Percentiles rank a stretch among this genome's conserved stretches.
These are phyloP conservation scores for Candida anglica DNA, from an alignment of 805 yeast genomes.

Conservation along the genomic window DNA sequence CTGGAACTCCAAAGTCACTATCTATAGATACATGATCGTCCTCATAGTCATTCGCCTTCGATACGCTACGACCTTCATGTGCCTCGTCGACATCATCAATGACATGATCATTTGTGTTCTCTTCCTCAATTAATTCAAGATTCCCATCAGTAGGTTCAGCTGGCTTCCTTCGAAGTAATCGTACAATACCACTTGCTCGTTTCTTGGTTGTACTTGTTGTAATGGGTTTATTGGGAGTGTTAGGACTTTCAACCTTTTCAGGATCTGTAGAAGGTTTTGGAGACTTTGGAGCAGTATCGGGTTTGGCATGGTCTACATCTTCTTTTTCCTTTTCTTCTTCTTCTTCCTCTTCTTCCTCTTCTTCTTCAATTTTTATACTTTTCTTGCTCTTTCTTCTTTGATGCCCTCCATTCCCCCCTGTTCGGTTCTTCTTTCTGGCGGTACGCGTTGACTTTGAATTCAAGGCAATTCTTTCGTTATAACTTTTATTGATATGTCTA, in stretches of 20 bases:
- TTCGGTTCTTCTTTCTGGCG: not conserved
- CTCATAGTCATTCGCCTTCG: slow-evolving; percentile 7
- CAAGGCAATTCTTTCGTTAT: too few relatives aligned
- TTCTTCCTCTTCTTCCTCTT: not conserved
- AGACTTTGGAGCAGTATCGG: slow-evolving; percentile 1
- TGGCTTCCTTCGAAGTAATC: not conserved
- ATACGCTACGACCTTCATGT: not conserved
- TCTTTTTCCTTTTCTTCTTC: slow-evolving; percentile 5
- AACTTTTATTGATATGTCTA: slow-evolving; percentile 15
- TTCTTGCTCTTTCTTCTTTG: slow-evolving; percentile 1
- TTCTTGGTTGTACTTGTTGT: slow-evolving; percentile 3
- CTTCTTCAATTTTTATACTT: not conserved
- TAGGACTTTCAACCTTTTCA: slow-evolving; percentile 9
- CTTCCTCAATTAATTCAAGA: slow-evolving; percentile 17
- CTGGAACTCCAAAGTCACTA: slow-evolving; percentile 28
- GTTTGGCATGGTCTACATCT: not conserved
- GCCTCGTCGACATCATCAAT: slow-evolving; percentile 7
- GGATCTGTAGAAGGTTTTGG: not conserved
- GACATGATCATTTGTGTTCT: slow-evolving; percentile 7
- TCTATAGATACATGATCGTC: slow-evolving; percentile 22
- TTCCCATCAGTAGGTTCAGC: slow-evolving; percentile 6
- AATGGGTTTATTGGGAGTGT: slow-evolving; percentile 9
- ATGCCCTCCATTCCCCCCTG: not conserved
- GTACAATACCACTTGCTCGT: not conserved
- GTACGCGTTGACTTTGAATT: not conserved